Base-by-base conservation (phyloP, 768 basidiomycete genomes). In the Crassisporium funariophilum region DNA sequence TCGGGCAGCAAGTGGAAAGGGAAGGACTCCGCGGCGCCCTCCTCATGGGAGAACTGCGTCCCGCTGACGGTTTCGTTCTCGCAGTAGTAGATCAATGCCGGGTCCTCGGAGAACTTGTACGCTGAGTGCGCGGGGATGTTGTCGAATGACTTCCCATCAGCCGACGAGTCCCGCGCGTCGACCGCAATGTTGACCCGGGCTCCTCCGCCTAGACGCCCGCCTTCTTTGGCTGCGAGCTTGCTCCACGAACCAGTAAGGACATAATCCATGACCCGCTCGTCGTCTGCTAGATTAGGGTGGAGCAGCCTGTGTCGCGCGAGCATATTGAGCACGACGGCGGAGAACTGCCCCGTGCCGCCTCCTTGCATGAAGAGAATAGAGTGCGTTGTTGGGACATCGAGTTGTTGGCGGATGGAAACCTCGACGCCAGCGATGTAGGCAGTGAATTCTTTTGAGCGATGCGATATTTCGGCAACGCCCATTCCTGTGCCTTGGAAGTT, bases 31-130 rank as follows among this genome's bases (percentile, higher is more conserved):
- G 81, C 71, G 19, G 73, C 76, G 15, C 62, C 59, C n/a, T 69
- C 66, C 47, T 83, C 79, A 41, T 74, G 63, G 2, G 85, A 72
- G 71, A 90, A 98, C 72, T 98, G 86, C 37, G 94, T 86, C 34
- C 97, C 97, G 56, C 95, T 87, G 47, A 98, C 88, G 11, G 97
- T 99, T 74, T 99, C 97, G 75, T 99, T 99, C 67, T 97, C 97
- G 78, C 97, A 99, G 72, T 97, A 98, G 72, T 95, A 98, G 49
- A 98, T 85, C 56, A 95, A 78, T 20, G 89, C 95, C 11, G 95
- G 86, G 61, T 84, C 78, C n/a, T 68, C 52, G 6, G 88, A 87
- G 72, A 98, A 92, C 8, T 68, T 63, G 78, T 88, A 98, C 43
- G 78, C 76, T 44, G 73, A 68, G 62, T 81, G 83, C 9, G 83